Percentiles rank a stretch among this genome's conserved stretches.
These are phyloP conservation scores for Fusarium coffeatum DNA, from an alignment of 2,329 filamentous ascomycete species.

Conservation along the genomic window DNA sequence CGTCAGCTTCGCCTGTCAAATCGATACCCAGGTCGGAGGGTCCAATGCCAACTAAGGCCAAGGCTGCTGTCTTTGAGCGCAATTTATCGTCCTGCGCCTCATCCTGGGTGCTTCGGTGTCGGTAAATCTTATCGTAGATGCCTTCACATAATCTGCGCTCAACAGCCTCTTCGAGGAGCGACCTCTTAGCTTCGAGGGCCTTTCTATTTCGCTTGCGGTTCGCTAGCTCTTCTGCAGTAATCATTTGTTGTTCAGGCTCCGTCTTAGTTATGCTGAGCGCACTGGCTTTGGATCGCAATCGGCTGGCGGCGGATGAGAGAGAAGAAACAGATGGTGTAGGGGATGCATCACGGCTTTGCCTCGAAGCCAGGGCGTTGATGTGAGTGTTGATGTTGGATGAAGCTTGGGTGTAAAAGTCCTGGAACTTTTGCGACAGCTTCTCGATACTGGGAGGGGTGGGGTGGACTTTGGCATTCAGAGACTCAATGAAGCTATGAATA, in stretches of 20 bases:
- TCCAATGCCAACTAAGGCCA: conserved; percentile 91
- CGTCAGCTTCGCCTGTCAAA: conserved; percentile 67
- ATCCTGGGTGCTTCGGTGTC: conserved; percentile 90
- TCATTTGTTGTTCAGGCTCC: conserved; percentile 80
- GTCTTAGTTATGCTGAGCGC: conserved; percentile 62
- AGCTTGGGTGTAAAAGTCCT: conserved; percentile 90
- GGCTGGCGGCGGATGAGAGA: conserved; percentile 66
- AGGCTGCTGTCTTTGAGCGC: conserved; percentile 89
- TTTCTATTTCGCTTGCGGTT: conserved; percentile 82
- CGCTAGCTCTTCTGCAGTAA: conserved; percentile 86
- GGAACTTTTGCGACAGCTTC: conserved; percentile 85
- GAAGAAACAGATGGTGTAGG: conserved; percentile 66
- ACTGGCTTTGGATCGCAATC: conserved; percentile 66
- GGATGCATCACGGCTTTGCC: conserved; percentile 75
- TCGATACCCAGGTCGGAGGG: conserved; percentile 86
- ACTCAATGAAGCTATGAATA: conserved; percentile 82
- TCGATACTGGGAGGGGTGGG: conserved; percentile 86
- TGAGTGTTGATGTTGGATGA: conserved; percentile 88
- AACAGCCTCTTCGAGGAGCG: conserved; percentile 87
- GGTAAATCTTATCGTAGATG: conserved; percentile 89
- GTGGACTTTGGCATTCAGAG: conserved; percentile 87
- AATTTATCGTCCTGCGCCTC: conserved; percentile 95
- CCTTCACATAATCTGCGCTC: conserved; percentile 87
- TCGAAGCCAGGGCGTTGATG: conserved; percentile 80
- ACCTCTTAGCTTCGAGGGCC: conserved; percentile 80